These are phyloP conservation scores for Lupinus albus DNA, from an alignment of 306 rosid species.

Conservation along the genomic window DNA sequence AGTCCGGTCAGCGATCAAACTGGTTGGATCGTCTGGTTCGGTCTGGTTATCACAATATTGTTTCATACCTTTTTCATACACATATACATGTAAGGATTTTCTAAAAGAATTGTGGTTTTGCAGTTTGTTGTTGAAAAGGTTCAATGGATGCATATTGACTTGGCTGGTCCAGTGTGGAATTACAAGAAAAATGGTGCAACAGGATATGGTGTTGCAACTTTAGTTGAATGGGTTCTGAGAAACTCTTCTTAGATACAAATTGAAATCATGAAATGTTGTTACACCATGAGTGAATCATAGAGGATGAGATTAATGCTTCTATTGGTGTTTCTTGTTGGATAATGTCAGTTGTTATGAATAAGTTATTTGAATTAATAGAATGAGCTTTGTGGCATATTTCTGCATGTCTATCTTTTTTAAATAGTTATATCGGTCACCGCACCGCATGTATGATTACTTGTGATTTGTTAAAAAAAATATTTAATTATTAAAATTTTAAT, in stretches of 20 bases:
- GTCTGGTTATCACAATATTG: too few relatives aligned
- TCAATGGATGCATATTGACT: slow-evolving; percentile 94
- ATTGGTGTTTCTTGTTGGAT: slow-evolving; percentile 33
- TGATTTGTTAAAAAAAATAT: too few relatives aligned
- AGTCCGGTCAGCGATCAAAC: too few relatives aligned
- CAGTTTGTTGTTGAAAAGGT: slow-evolving; percentile 98
- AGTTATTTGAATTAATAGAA: slow-evolving; percentile 8
- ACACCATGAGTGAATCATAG: neutral
- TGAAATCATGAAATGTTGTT: slow-evolving; percentile 21
- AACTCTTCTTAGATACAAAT: slow-evolving; percentile 55
- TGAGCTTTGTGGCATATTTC: slow-evolving; percentile 1
- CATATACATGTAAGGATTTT: neutral
- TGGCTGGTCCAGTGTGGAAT: slow-evolving; percentile 89
- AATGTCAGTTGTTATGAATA: slow-evolving; percentile 33
- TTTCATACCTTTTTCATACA: too few relatives aligned
- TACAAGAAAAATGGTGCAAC: slow-evolving; percentile 82
- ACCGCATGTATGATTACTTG: too few relatives aligned
- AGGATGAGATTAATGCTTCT: slow-evolving; percentile 31
- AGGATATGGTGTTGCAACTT: slow-evolving; percentile 83
- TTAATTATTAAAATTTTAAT: too few relatives aligned
- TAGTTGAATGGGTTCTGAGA: slow-evolving; percentile 92
- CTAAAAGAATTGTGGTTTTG: slow-evolving; percentile 41
- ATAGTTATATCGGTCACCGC: too few relatives aligned
- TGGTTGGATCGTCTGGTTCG: too few relatives aligned
- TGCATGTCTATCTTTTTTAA: slow-evolving; percentile 10